Base-by-base conservation (phyloP, 1,284 basidiomycete genomes). In the Dichomitus squalens region DNA sequence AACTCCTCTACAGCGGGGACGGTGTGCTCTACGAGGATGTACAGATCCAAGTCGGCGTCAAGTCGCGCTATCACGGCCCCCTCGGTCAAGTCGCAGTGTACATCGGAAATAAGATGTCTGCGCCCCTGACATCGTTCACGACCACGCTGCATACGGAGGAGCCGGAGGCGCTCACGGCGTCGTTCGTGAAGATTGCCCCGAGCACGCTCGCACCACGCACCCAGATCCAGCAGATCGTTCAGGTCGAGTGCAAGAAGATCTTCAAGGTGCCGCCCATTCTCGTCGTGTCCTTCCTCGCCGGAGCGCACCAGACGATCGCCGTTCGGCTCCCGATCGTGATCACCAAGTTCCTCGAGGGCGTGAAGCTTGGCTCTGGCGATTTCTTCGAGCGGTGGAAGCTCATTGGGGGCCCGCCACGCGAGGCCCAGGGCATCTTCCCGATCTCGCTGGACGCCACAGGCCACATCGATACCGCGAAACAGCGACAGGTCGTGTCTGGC, bases 361-460 rank as follows among this genome's bases (percentile, higher is more conserved):
- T 98, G 54, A 89, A 88, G 67, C 83, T 99, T 35, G 87, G 84
- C 14, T 80, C 85, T 58, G 78, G 83, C 0, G 92, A 96, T 65
- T 99, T 99, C 81, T 99, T 99, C 73, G 96, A 98, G 73, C 82
- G 97, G 53, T 99, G 97, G 97, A 95, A 95, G 74, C 79, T 98
- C 67, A 98, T 99, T 57, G 96, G 96, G 18, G 95, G 95, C 1
- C 82, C 96, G 27, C 95, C 95, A 23, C 83, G 95, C 54, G 97
- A 99, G 76, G 85, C 91, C 18, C 97, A 99, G 73, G 76, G 77
- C 59, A 85, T 99, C 60, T 97, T 98, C 75, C 84, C 90, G 0
- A 88, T 98, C 64, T 75, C 78, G 41, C 76, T 97, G 27, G 84
- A 84, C 36, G 77, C 76, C 7, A 72, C 76, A 3, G 92, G 90